Evolutionary conservation across 2,329 filamentous ascomycete genomes (phyloP).

Genomic region (Botrytis elliptica): DNA sequence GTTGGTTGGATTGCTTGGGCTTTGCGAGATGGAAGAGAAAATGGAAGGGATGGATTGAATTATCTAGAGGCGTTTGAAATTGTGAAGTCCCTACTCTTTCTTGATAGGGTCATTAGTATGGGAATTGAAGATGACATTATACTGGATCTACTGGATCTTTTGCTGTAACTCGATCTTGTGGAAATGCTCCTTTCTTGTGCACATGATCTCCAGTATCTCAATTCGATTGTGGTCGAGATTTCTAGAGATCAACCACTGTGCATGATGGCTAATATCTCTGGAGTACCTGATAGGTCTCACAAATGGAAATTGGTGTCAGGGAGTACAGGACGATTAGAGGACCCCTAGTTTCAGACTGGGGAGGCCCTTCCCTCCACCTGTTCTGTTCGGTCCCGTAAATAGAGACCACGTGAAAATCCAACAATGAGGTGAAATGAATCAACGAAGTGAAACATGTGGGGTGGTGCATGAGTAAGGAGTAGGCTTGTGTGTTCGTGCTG

Average conservation of each 20-base stretch:
- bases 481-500: not conserved
- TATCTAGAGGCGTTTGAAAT: conserved; percentile 13
- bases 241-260: not conserved
- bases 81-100: not conserved
- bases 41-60: conserved; percentile 2
- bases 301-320: not conserved
- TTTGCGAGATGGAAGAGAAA: conserved; percentile 16
- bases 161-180: not conserved
- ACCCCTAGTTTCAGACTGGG: not conserved
- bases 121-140: not conserved
- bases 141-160: not conserved
- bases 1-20: conserved; percentile 7
- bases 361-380: not conserved
- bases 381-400: not conserved
- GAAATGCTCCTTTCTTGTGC: not conserved
- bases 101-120: not conserved
- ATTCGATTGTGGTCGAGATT: not conserved
- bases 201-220: not conserved
- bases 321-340: not conserved
- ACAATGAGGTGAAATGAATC: not conserved
- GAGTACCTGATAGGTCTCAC: not conserved
- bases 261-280: not conserved
- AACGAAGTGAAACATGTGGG: conserved; percentile 5
- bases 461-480: not conserved
- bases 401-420: not conserved